phyloP scores from a whole-genome alignment of 176 grass and related monocot species.

The Stipa capillata region DNA sequence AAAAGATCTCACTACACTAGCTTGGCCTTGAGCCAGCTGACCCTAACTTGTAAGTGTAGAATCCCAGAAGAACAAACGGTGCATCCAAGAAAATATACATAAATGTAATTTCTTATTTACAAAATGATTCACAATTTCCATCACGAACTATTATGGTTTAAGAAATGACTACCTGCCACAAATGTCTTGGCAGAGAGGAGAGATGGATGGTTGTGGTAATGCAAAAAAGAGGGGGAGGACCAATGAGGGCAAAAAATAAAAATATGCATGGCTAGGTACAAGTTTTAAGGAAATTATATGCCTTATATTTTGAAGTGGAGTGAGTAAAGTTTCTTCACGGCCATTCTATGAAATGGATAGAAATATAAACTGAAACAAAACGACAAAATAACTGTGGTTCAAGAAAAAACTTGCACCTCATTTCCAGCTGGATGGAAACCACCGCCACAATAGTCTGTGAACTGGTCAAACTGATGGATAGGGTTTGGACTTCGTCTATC shows the following conservation, averaged over 20 bases:
- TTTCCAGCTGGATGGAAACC: constrained; percentile 98
- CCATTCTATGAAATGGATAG: neutral
- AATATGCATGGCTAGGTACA: too few relatives aligned
- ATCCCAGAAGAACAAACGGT: neutral
- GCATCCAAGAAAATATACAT: neutral
- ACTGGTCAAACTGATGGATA: constrained; percentile 89
- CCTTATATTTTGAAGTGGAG: neutral
- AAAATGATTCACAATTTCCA: neutral
- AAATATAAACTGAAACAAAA: neutral
- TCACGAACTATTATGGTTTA: neutral
- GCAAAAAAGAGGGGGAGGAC: neutral
- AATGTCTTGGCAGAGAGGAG: neutral
- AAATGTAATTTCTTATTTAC: neutral
- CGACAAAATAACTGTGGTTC: neutral
- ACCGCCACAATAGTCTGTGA: constrained; percentile 92
- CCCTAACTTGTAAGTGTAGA: neutral
- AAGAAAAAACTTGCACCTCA: constrained; percentile 42
- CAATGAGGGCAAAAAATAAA: neutral
- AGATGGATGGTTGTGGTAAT: neutral
- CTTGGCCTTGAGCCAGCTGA: neutral
- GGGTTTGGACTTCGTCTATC: constrained; percentile 51
- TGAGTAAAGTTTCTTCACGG: neutral
- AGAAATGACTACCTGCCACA: neutral
- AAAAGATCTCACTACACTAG: neutral
- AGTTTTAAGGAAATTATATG: neutral